These are phyloP conservation scores for Capsicum rhomboideum DNA, from an alignment of 257 asterid species.

Conservation along the genomic window DNA sequence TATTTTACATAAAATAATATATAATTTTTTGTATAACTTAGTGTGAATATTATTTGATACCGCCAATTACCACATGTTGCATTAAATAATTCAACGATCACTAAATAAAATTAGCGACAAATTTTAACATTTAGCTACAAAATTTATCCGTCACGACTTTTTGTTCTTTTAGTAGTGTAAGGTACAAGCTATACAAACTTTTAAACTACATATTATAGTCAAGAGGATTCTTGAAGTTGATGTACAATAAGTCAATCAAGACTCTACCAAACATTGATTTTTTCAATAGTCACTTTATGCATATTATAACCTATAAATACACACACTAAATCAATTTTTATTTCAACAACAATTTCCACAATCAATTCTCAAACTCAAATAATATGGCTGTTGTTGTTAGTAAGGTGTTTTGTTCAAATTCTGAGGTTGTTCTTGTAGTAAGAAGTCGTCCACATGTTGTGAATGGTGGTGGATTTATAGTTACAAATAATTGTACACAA, in stretches of 20 bases:
- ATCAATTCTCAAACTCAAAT: not conserved
- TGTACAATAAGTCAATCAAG: conserved; percentile 21
- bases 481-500: conserved; percentile 43
- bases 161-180: not conserved
- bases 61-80: not conserved
- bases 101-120: not conserved
- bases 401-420: conserved; percentile 56
- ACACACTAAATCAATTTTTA: conserved; percentile 1
- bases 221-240: conserved; percentile 20
- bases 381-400: conserved; percentile 55
- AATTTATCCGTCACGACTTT: not conserved
- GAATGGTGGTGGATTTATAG: conserved; percentile 82
- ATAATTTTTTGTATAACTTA: not conserved
- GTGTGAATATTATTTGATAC: no score
- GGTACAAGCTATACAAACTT: conserved; percentile 2
- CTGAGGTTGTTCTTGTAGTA: conserved; percentile 46
- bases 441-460: conserved; percentile 72
- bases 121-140: not conserved
- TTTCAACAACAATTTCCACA: conserved; percentile 8
- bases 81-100: not conserved
- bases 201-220: not conserved
- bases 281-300: not conserved
- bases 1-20: not conserved
- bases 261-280: conserved; percentile 37
- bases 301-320: not conserved